Evolutionary conservation across 140 eudicot genomes (phyloP).

Genomic region (Flaveria floridana): DNA sequence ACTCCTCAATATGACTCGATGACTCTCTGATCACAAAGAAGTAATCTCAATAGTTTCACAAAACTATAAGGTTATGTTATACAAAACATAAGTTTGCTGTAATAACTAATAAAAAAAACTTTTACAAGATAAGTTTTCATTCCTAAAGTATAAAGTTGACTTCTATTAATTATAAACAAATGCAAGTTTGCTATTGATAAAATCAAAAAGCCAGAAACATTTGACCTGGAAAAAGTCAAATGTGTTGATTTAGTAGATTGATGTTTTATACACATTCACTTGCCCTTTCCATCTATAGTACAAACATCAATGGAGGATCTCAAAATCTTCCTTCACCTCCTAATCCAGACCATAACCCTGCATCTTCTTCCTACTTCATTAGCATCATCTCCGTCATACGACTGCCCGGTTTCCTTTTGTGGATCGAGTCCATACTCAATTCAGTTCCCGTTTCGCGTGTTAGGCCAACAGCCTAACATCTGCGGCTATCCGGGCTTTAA

Average conservation of each 20-base stretch:
- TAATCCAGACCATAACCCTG: conserved; percentile 23
- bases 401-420: conserved; percentile 55
- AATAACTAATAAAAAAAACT: background rate
- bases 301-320: conserved; percentile 44
- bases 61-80: background rate
- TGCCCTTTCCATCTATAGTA: conserved; percentile 23
- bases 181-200: conserved; percentile 32
- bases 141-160: conserved; percentile 23
- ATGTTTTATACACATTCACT: conserved; percentile 9
- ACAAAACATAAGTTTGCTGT: background rate
- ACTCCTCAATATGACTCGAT: background rate
- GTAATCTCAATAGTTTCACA: conserved; percentile 1
- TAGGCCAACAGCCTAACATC: conserved; percentile 34
- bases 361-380: conserved; percentile 30
- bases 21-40: background rate
- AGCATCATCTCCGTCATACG: conserved; percentile 27
- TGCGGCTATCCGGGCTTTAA: conserved; percentile 66
- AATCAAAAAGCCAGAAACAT: conserved; percentile 38
- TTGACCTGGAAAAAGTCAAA: conserved; percentile 40
- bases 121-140: conserved; percentile 9
- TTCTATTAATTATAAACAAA: conserved; percentile 23
- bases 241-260: conserved; percentile 24
- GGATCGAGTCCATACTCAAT: conserved; percentile 32
- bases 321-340: conserved; percentile 34
- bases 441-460: conserved; percentile 59